Evolutionary conservation across 2,329 filamentous ascomycete species (phyloP).

Genomic region (Aspergillaceae sp.): DNA sequence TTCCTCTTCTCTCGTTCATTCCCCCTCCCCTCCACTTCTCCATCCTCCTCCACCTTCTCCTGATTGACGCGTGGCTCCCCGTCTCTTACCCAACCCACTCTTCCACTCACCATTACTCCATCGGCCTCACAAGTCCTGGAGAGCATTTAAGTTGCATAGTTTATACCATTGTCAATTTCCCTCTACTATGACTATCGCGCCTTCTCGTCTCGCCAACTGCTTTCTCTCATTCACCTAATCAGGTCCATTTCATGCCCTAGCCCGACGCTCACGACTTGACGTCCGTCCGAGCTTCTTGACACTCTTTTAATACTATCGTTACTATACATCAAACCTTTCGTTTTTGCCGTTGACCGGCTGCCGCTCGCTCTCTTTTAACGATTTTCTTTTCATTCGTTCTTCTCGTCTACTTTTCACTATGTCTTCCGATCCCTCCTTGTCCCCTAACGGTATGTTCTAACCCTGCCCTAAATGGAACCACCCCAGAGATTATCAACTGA

Average conservation of each 20-base stretch:
- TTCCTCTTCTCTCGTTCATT: neutral
- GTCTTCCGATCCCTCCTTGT: constrained; percentile 15
- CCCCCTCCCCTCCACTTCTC: neutral
- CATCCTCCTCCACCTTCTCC: neutral
- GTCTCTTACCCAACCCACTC: neutral
- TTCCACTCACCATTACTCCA: neutral
- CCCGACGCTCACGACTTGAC: constrained; percentile 29
- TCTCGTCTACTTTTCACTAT: constrained; percentile 15
- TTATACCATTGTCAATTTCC: constrained; percentile 1
- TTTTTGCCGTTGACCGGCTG: constrained; percentile 22
- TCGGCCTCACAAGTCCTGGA: neutral
- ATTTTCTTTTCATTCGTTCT: constrained; percentile 1
- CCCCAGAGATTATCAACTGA: too few relatives aligned
- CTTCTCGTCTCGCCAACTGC: constrained; percentile 7
- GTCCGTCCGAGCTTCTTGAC: constrained; percentile 19
- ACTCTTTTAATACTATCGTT: constrained; percentile 8
- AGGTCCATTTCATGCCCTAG: constrained; percentile 17
- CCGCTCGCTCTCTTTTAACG: constrained; percentile 13
- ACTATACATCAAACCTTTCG: neutral
- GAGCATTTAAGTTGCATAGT: too few relatives aligned
- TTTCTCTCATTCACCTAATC: constrained; percentile 10
- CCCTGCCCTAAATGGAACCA: neutral
- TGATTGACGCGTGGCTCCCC: constrained; percentile 12
- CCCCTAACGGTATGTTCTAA: constrained; percentile 13
- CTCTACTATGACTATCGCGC: constrained; percentile 16